Evolutionary conservation across 208 protist genomes (phyloP).

Genomic region (Strigomonas galati): DNA sequence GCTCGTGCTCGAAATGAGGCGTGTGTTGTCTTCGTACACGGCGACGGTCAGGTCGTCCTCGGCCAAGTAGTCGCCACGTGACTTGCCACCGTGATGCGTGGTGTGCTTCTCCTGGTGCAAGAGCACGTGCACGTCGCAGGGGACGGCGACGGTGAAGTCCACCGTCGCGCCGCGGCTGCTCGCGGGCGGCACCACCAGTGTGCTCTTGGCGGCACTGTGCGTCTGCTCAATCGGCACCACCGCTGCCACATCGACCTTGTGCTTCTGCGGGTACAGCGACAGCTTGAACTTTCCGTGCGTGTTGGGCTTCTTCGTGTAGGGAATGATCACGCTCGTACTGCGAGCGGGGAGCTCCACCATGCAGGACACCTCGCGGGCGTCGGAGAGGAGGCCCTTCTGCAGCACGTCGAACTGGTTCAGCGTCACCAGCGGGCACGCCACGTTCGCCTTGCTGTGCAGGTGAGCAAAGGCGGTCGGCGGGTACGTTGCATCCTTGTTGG

Average conservation of each 20-base stretch:
- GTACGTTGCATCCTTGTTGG: constrained; percentile 69
- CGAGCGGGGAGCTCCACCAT: constrained; percentile 51
- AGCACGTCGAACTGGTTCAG: constrained; percentile 48
- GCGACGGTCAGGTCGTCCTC: constrained; percentile 56
- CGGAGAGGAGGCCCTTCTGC: constrained; percentile 46
- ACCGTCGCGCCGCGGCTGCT: constrained; percentile 28
- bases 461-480: constrained; percentile 71
- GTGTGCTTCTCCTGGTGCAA: constrained; percentile 58
- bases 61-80: constrained; percentile 47
- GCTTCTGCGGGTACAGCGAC: constrained; percentile 73
- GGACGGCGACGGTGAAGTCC: constrained; percentile 55
- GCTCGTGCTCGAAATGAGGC: constrained; percentile 36
- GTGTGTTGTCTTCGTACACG: constrained; percentile 54
- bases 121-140: constrained; percentile 76
- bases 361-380: constrained; percentile 50
- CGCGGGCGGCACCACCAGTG: constrained; percentile 39
- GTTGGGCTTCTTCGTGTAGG: constrained; percentile 65
- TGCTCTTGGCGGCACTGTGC: constrained; percentile 26
- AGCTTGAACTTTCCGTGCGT: constrained; percentile 57
- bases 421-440: constrained; percentile 69
- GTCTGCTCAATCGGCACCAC: constrained; percentile 59
- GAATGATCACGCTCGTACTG: constrained; percentile 61
- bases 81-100: constrained; percentile 12
- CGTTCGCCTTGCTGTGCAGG: constrained; percentile 57
- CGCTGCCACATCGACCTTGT: constrained; percentile 58